Base-by-base conservation (phyloP, 768 basidiomycete species). In the Kwoniella heveanensis region DNA sequence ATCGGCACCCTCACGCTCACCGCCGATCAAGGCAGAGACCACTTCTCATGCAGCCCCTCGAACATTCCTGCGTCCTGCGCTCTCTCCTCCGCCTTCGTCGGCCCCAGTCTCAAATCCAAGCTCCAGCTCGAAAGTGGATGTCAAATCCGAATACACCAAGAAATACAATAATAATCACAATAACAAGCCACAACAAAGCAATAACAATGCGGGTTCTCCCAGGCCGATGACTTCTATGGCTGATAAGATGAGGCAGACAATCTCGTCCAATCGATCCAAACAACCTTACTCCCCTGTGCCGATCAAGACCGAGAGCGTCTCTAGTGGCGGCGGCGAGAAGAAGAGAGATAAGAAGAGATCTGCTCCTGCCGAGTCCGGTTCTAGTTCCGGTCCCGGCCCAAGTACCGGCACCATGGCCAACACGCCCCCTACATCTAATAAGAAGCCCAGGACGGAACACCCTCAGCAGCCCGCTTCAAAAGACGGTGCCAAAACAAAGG, bases 171-270 rank as follows among this genome's bases (percentile, higher is more conserved):
- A n/a, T n/a, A n/a, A n/a, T n/a, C 57, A 59, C 21, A 2, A 48
- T 51, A 36, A 19, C 37, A 50, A n/a, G n/a, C n/a, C n/a, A 30
- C 12, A 32, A 26, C 26, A 3, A 13, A 21, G 6, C 26, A 49
- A 46, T 29, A 25, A 44, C 39, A 19, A 44, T 19, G 39, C 32
- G 7, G 32, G 19, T 44, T 44, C 39, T 10, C 15, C 39, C 17
- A 44, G 3, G 17, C 56, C 37, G 5, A 32, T 13, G 13, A 39
- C 57, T 8, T 57, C 62, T 24, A 30, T 64, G 29, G 54, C 62
- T 2, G 62, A 64, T 19, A 64, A 64, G 29, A 64, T 64, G 62
- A 32, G 62, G 15, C 55, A 57, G 37, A 64, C 55, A 8, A 57
- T 64, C 21, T 36, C 62, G 25, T 56, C 62, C 21, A 46, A 46